Evolutionary conservation across 768 basidiomycete species (phyloP), one percentile per base, ranked within the genome.

Genomic region (Lactarius psammicola): DNA sequence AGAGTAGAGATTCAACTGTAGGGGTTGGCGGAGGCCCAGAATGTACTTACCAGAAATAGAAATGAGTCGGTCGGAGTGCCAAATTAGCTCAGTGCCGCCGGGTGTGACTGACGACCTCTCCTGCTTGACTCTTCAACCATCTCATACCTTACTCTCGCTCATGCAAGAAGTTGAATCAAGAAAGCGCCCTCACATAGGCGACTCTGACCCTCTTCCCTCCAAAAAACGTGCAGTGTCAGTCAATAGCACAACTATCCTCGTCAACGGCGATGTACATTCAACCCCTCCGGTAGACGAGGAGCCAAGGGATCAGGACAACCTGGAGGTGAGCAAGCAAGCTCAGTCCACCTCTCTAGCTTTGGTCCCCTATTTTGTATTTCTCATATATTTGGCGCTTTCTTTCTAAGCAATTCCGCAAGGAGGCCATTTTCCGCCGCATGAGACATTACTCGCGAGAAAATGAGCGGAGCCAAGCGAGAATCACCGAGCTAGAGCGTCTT

Each of bases 391-490:
- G 15, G n/a, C 3, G 33, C 4, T 30, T 18, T 10, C 5, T 46
- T 46, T 53, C 31, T n/a, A 69, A 94, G 92, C 79, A 83, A n/a
- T 94, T 92, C 75, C 85, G 89, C 67, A 94, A 94, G 75, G 90
- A 92, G 71, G 92, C 92, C 51, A 87, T 94, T 58, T 94, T 86
- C 75, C 83, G 92, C 46, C 81, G 90, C 65, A 93, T 94, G 91
- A 86, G 81, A 72, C 85, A 92, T 71, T 93, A 94, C 75, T 85
- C 86, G 62, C 84, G 89, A 67, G 87, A 92, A 78, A 80, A 87
- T 75, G 85, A 88, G 68, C 84, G 89, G 53, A 84, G 83, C 67
- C 81, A 84, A 72, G 74, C 77, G 70, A 83, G 83, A 62, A 84
- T 91, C 60, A 80, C 81, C 54, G 83, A 87, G 69, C 74, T 94